These are phyloP conservation scores for Elsinoe necatrix DNA, from an alignment of 2,329 filamentous ascomycete species.

Conservation along the genomic window DNA sequence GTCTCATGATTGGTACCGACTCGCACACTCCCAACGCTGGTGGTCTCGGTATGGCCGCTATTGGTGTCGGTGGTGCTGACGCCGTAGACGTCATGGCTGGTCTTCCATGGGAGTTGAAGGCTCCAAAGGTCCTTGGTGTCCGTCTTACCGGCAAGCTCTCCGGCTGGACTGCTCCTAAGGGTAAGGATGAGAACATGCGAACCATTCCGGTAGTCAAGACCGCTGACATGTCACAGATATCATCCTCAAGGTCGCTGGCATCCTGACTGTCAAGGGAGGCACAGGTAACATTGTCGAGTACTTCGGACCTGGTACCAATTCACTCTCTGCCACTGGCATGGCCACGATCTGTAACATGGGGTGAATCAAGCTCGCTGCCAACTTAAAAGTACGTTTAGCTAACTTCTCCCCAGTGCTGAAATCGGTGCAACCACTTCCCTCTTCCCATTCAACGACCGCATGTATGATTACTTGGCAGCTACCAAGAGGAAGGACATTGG, in stretches of 20 bases:
- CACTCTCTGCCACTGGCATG: conserved; percentile 76
- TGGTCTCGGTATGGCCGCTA: conserved; percentile 84
- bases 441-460: conserved; percentile 96
- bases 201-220: not conserved
- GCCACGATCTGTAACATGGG: conserved; percentile 60
- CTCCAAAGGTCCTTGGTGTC: conserved; percentile 82
- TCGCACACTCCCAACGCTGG: conserved; percentile 96
- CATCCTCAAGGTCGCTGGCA: conserved; percentile 93
- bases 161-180: conserved; percentile 91
- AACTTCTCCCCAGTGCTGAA: conserved; percentile 43
- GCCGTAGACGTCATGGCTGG: conserved; percentile 94
- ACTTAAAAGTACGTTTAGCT: not conserved
- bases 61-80: conserved; percentile 94
- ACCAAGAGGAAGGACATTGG: conserved; percentile 89
- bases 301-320: conserved; percentile 63
- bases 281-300: conserved; percentile 87
- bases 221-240: conserved; percentile 53
- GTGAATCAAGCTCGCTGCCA: conserved; percentile 29
- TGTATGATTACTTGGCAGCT: conserved; percentile 89
- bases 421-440: conserved; percentile 83
- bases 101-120: conserved; percentile 95
- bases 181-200: conserved; percentile 38
- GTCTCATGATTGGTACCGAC: conserved; percentile 94
- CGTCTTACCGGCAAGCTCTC: conserved; percentile 72
- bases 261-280: conserved; percentile 94